Evolutionary conservation across 345 rosid species (phyloP).

Genomic region (Citrus australasica): DNA sequence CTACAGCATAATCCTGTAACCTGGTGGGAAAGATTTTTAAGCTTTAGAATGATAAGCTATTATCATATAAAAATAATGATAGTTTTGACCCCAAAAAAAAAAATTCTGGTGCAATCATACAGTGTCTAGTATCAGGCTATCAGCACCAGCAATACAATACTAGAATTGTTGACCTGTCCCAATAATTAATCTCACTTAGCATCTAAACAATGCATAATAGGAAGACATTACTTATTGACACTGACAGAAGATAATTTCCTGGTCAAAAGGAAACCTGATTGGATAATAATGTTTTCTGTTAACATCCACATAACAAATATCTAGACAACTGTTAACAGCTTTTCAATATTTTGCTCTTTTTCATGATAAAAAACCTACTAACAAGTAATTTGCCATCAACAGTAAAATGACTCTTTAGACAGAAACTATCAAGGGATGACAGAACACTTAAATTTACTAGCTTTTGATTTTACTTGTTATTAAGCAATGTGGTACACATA

Average conservation of each 20-base stretch:
- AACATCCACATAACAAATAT: not conserved
- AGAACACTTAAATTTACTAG: not conserved
- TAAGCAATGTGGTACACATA: not conserved
- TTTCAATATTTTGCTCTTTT: not conserved
- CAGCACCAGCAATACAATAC: not conserved
- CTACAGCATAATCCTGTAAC: constrained; percentile 53
- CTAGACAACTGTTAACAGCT: not conserved
- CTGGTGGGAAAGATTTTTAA: constrained; percentile 26
- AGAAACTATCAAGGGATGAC: not conserved
- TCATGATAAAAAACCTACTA: not conserved
- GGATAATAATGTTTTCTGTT: not conserved
- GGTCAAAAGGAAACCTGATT: not conserved
- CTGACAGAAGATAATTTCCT: not conserved
- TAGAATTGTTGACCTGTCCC: not conserved
- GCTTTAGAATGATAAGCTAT: not conserved
- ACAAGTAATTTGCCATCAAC: not conserved
- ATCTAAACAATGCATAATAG: not conserved
- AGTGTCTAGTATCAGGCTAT: not conserved
- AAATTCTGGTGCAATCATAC: not conserved
- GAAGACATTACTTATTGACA: not conserved
- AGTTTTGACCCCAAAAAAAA: not conserved
- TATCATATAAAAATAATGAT: not conserved
- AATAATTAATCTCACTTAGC: not conserved
- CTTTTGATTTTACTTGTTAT: not conserved
- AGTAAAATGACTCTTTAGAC: not conserved